Evolutionary conservation across 345 rosid species (phyloP).

Genomic region (Anacardium occidentale): DNA sequence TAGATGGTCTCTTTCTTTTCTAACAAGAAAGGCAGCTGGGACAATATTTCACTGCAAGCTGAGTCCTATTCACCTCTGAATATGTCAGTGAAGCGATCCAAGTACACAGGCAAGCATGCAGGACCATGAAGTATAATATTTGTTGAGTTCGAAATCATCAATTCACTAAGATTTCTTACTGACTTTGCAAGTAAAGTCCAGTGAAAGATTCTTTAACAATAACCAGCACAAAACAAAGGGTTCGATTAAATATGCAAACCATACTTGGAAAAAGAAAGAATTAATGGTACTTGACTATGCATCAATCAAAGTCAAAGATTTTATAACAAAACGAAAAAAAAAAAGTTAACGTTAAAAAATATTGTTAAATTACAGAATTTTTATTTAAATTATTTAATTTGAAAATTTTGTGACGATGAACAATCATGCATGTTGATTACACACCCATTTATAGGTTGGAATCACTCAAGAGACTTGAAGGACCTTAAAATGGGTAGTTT

Average conservation of each 20-base stretch:
- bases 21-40: neutral
- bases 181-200: conserved; percentile 24
- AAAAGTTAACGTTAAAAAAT: no score
- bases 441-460: no score
- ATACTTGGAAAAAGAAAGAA: neutral
- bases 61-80: neutral
- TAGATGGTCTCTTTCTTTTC: neutral
- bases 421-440: no score
- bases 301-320: neutral
- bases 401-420: no score
- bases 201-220: conserved; percentile 10
- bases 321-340: no score
- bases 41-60: no score
- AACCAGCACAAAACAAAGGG: neutral
- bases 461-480: no score
- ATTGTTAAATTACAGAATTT: no score
- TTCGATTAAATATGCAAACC: neutral
- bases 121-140: neutral
- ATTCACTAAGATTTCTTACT: conserved; percentile 21
- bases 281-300: neutral
- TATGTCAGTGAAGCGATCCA: neutral
- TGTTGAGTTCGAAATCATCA: neutral
- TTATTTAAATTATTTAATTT: no score
- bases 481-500: no score
- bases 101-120: no score